phyloP scores from a whole-genome alignment of 768 basidiomycete species.

The Lentinula aciculospora region DNA sequence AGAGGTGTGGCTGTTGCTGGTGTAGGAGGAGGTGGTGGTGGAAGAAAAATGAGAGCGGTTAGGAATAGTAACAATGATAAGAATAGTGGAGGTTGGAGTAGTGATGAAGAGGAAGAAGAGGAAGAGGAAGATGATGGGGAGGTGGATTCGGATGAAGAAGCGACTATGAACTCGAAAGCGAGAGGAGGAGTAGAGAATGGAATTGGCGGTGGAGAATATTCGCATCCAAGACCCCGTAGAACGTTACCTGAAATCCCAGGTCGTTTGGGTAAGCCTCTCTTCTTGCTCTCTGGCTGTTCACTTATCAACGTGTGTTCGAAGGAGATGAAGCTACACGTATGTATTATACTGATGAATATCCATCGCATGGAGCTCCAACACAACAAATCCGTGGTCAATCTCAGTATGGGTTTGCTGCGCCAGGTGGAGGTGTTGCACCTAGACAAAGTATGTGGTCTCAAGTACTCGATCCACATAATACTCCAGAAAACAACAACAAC shows the following conservation, averaged over 20 bases:
- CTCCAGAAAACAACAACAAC: slow-evolving; percentile 33
- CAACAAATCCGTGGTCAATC: slow-evolving; percentile 39
- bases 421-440: slow-evolving; percentile 28
- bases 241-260: slow-evolving; percentile 62
- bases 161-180: slow-evolving; percentile 19
- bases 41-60: slow-evolving; percentile 48
- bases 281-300: no score
- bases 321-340: no score
- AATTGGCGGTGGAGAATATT: slow-evolving; percentile 10
- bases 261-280: slow-evolving; percentile 31
- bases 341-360: no score
- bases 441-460: slow-evolving; percentile 85
- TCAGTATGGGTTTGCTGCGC: slow-evolving; percentile 50
- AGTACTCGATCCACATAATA: slow-evolving; percentile 63
- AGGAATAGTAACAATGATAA: slow-evolving; percentile 44
- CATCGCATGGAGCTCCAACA: no score
- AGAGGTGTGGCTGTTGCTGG: slow-evolving; percentile 32
- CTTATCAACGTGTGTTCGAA: no score
- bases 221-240: slow-evolving; percentile 46
- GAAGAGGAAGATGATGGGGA: slow-evolving; percentile 59
- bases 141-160: background rate
- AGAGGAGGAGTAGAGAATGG: slow-evolving; percentile 15
- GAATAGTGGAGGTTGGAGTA: slow-evolving; percentile 65
- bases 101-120: slow-evolving; percentile 83
- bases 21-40: slow-evolving; percentile 24